A percentile compares a stretch with the other conserved stretches of the same genome.
phyloP scores from a whole-genome alignment of 2,329 filamentous ascomycete genomes.

The Bipolaris zeicola region DNA sequence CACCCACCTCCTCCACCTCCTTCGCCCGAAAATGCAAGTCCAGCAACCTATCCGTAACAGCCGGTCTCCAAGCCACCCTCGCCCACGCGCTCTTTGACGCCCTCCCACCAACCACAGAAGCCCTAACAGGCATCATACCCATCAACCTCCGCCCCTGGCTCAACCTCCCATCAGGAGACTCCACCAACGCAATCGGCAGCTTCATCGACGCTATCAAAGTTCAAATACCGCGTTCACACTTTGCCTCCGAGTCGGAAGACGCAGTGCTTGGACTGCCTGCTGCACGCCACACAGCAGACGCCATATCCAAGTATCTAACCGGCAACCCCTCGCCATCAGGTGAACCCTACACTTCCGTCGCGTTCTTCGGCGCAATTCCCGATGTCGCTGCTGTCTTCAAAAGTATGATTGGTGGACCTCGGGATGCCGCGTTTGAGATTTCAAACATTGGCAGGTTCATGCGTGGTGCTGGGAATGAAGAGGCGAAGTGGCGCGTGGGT shows the following conservation, averaged over 20 bases:
- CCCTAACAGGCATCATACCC: conserved; percentile 38
- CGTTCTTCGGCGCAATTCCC: conserved; percentile 10
- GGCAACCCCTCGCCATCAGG: conserved; percentile 12
- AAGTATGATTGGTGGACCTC: conserved; percentile 46
- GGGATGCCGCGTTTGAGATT: conserved; percentile 50
- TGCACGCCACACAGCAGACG: not conserved
- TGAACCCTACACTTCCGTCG: conserved; percentile 14
- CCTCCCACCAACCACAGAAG: conserved; percentile 38
- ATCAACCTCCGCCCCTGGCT: conserved; percentile 43
- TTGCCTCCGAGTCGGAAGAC: not conserved
- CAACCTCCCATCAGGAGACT: conserved; percentile 30
- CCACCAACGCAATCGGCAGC: conserved; percentile 24
- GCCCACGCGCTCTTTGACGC: conserved; percentile 43
- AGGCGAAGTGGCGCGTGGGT: conserved; percentile 31
- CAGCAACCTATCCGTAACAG: conserved; percentile 47
- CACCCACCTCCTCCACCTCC: conserved; percentile 28
- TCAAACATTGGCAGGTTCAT: conserved; percentile 51
- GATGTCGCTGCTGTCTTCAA: conserved; percentile 39
- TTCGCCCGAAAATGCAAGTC: conserved; percentile 43
- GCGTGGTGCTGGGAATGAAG: not conserved
- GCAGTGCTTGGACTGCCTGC: not conserved
- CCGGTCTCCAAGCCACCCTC: conserved; percentile 44
- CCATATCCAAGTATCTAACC: conserved; percentile 9
- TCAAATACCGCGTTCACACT: conserved; percentile 1
- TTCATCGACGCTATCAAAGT: conserved; percentile 21